Evolutionary conservation across 2,329 filamentous ascomycete genomes (phyloP), one percentile per base, ranked within the genome.

Genomic region (Paramyrothecium sp.): DNA sequence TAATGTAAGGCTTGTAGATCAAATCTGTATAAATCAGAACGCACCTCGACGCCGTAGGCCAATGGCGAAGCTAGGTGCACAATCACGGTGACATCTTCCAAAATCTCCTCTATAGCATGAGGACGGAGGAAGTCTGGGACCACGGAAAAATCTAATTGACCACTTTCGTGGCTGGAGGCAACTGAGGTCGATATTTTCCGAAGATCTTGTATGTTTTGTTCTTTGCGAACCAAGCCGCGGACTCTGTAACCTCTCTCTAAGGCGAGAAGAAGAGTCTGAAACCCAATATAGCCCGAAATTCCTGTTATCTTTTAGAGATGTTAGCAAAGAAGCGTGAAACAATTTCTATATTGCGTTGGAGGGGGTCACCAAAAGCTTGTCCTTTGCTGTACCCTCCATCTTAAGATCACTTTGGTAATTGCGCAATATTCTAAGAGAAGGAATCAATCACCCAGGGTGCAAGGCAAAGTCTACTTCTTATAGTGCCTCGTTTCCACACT

Each of bases 11-110:
- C 8, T 5, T 10, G 13, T 33, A 33, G 5, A 5, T 26, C 11
- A 5, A 44, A 17, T 44, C 38, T 12, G 4, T 16, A 51, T 3
- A 30, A 22, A 33, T 23, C 11, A 8, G 16, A 17, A 30, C 22
- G 22, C 54, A 60, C 58, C 53, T 58, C 52, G n/a, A 53, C 51
- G 3, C 51, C 51, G 41, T 53, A 53, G 26, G 58, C 60, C 8
- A 62, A 21, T 2, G 56, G 58, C 8, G 60, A 60, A 2, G 60
- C 58, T 8, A 60, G 23, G 38, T 62, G 60, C 5, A 62, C 55
- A 47, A 62, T 55, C n/a, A 23, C 51, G 11, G 56, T 54, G 34
- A 62, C 53, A 11, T 56, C 56, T n/a, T 58, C 54, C 3, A 61
- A 19, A 7, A 51, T 51, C 11, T 21, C 19, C 8, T 19, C 8